Evolutionary conservation across 2,329 filamentous ascomycete species (phyloP).

Genomic region (Colletotrichum brevisporum): DNA sequence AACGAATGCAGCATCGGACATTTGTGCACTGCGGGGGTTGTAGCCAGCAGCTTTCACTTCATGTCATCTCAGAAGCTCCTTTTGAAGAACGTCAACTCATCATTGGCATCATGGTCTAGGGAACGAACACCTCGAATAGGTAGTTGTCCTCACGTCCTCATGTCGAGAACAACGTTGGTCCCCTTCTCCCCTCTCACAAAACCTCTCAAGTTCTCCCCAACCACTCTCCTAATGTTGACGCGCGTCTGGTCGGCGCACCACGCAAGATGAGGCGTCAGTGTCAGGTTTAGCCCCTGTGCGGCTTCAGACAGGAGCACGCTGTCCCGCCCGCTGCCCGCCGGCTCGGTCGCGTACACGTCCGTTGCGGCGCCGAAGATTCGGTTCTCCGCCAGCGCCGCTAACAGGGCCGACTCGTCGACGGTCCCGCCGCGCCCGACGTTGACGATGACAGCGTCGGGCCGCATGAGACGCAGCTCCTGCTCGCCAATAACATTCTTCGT

Average conservation of each 20-base stretch:
- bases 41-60: no score
- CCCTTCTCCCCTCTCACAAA: constrained; percentile 36
- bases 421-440: constrained; percentile 52
- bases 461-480: constrained; percentile 41
- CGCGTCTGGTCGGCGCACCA: constrained; percentile 42
- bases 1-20: no score
- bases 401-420: constrained; percentile 52
- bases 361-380: constrained; percentile 52
- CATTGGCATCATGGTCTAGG: no score
- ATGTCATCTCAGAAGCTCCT: no score
- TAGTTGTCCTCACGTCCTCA: background rate
- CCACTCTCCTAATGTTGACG: constrained; percentile 37
- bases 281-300: constrained; percentile 45
- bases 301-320: constrained; percentile 36
- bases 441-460: constrained; percentile 44
- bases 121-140: no score
- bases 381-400: constrained; percentile 47
- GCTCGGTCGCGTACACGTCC: constrained; percentile 50
- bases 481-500: constrained; percentile 43
- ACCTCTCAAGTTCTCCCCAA: constrained; percentile 35
- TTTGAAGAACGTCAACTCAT: no score
- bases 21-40: no score
- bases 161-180: constrained; percentile 35
- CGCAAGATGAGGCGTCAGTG: constrained; percentile 50
- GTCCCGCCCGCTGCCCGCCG: constrained; percentile 39